Conservation (phyloP, 2,329 filamentous ascomycete species). For the Cladophialophora bantiana region DNA sequence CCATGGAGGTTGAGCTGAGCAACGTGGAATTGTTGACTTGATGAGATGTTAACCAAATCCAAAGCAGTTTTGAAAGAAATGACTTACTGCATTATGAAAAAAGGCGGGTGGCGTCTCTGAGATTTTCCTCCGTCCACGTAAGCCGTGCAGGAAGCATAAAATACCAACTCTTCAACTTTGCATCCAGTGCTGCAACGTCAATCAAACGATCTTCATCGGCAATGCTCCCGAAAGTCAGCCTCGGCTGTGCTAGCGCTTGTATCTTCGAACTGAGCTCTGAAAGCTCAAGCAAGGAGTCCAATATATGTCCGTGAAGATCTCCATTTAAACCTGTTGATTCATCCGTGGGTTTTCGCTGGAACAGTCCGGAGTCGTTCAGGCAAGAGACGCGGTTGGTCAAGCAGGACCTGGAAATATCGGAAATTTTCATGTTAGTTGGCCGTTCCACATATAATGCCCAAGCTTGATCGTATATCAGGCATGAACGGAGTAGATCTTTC, state of each 20-base stretch:
- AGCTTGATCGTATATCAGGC: not conserved
- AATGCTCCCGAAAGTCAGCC: not conserved
- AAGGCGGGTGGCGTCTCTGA: conserved; percentile 1
- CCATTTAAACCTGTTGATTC: not conserved
- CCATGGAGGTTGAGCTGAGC: conserved; percentile 1
- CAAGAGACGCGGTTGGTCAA: not conserved
- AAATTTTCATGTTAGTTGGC: not conserved
- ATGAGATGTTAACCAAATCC: not conserved
- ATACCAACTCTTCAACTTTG: conserved; percentile 4
- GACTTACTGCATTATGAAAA: conserved; percentile 19
- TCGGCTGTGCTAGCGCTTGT: conserved; percentile 8
- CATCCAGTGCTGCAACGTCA: not conserved
- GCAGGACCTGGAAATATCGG: conserved; percentile 3
- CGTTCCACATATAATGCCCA: conserved; percentile 5
- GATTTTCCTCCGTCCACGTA: conserved; percentile 5
- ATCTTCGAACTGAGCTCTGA: conserved; percentile 8
- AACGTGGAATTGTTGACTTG: conserved; percentile 40
- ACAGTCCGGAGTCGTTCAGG: not conserved
- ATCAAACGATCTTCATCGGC: conserved; percentile 1
- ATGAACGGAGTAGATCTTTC: not conserved
- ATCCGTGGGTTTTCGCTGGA: not conserved
- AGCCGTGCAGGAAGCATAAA: not conserved
- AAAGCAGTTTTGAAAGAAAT: not conserved
- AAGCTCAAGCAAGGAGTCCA: conserved; percentile 14
- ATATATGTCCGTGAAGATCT: conserved; percentile 11